Evolutionary conservation across 2,329 filamentous ascomycete species (phyloP), one percentile per base, ranked within the genome.

Genomic region (Microascus cirrosus): DNA sequence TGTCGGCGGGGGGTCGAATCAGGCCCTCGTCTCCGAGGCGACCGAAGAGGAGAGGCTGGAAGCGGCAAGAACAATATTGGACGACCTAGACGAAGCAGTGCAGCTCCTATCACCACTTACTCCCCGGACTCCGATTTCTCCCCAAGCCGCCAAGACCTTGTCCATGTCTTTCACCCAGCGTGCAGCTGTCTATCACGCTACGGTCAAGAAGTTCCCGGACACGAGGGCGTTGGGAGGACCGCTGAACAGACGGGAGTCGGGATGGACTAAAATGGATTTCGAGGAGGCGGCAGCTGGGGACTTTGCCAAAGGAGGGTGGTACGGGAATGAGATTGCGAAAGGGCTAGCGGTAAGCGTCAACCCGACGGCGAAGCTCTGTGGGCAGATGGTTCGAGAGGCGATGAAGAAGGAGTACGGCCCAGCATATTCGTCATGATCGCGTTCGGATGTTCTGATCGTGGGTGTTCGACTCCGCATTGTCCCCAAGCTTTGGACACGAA

Each of bases 111-210:
- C 79, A 7, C 86, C 85, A 0, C 65, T 70, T 1, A 76, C 73
- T 0, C 67, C 76, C 1, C 73, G 73, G 25, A 71, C 76, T 1
- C 71, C 80, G 15, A 73, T 90, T 36, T 90, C 86, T 2, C 77
- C 82, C 7, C 79, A 83, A 56, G 80, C 83, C 34, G 83, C 82
- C 12, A 84, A 80, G 59, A 85, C 87, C 0, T 71, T 93, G 10
- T 82, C 85, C 1, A 82, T 85, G 62, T 84, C 86, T 4, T 82
- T 89, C 64, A 90, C 87, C 0, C 88, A 92, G 68, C 79, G 86
- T 54, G 87, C 81, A 2, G 82, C 83, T 36, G 71, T 87, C 39
- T 85, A 85, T 63, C 78, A 84, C 61, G 74, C 75, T 62, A 83
- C 82, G 1, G 75, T 80, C 59, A 86, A 82, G 63, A 60, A 65